These are phyloP conservation scores for Neophaeococcomyces mojaviensis DNA, from an alignment of 2,329 filamentous ascomycete genomes.

Conservation along the genomic window DNA sequence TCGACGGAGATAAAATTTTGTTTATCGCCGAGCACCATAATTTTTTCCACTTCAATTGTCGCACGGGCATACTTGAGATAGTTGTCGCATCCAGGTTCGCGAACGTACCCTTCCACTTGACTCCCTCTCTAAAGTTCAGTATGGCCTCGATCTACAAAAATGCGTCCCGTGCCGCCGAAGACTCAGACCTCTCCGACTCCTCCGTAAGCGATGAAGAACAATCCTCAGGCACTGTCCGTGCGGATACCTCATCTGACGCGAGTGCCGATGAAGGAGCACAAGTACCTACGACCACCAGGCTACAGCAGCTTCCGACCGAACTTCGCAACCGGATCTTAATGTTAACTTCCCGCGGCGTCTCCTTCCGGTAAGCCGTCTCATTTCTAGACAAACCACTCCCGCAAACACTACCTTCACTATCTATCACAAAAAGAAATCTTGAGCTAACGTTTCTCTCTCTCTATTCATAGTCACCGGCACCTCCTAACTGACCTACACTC, in stretches of 20 bases:
- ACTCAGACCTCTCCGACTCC: conserved; percentile 22
- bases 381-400: conserved; percentile 48
- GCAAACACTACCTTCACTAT: conserved; percentile 35
- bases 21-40: too few relatives aligned
- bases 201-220: conserved; percentile 22
- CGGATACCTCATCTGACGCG: background rate
- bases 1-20: too few relatives aligned
- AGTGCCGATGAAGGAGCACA: conserved; percentile 55
- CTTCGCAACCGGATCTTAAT: conserved; percentile 65
- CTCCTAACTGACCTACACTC: conserved; percentile 80
- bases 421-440: conserved; percentile 2
- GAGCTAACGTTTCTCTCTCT: conserved; percentile 11
- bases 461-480: conserved; percentile 90
- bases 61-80: too few relatives aligned
- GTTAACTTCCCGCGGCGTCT: conserved; percentile 85
- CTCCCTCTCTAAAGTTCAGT: too few relatives aligned
- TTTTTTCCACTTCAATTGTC: too few relatives aligned
- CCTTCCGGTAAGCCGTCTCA: conserved; percentile 56
- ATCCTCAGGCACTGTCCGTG: conserved; percentile 35
- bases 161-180: conserved; percentile 26
- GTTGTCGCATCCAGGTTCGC: too few relatives aligned
- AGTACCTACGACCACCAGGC: conserved; percentile 6
- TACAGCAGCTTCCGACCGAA: conserved; percentile 18
- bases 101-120: too few relatives aligned
- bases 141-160: conserved; percentile 54